Percentiles rank a stretch among this genome's conserved stretches.
phyloP scores from a whole-genome alignment of 1,284 basidiomycete genomes.

The Trametes versicolor region DNA sequence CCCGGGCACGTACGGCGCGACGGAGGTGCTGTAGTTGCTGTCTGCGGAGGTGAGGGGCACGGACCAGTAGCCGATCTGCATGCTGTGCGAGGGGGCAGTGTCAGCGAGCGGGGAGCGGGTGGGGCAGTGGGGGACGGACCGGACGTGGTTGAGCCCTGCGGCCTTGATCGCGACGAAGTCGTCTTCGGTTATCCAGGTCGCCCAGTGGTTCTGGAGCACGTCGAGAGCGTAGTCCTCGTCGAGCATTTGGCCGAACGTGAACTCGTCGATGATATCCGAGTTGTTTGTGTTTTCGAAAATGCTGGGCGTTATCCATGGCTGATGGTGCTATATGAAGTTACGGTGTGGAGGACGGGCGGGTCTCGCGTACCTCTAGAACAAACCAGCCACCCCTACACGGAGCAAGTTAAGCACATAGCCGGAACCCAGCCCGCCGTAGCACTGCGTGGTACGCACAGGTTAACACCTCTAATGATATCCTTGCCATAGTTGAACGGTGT shows the following conservation, averaged over 20 bases:
- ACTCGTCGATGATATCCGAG: constrained; percentile 72
- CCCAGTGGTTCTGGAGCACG: constrained; percentile 71
- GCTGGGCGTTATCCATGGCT: constrained; percentile 83
- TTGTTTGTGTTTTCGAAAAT: constrained; percentile 73
- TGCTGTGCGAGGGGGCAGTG: constrained; percentile 48
- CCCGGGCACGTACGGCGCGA: constrained; percentile 67
- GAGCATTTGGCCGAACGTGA: constrained; percentile 68
- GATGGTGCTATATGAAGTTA: neutral
- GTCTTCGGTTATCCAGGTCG: constrained; percentile 78
- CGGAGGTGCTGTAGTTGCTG: constrained; percentile 58
- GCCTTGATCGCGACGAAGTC: constrained; percentile 71
- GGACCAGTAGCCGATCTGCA: constrained; percentile 83
- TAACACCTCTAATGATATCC: constrained; percentile 68
- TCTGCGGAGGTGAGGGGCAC: constrained; percentile 65
- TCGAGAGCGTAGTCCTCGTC: constrained; percentile 56
- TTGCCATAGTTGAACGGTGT: constrained; percentile 61
- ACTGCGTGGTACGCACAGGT: constrained; percentile 54
- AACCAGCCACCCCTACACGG: constrained; percentile 65
- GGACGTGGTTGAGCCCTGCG: constrained; percentile 84
- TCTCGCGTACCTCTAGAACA: constrained; percentile 61
- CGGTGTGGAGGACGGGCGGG: neutral
- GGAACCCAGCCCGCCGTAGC: constrained; percentile 3
- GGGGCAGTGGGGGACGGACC: constrained; percentile 49
- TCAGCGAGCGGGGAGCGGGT: neutral
- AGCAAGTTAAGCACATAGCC: constrained; percentile 5